A percentile compares a stretch with the other conserved stretches of the same genome.
Evolutionary conservation across 371 early-diverging fungal species (phyloP).

Genomic region (Mycotypha africana): DNA sequence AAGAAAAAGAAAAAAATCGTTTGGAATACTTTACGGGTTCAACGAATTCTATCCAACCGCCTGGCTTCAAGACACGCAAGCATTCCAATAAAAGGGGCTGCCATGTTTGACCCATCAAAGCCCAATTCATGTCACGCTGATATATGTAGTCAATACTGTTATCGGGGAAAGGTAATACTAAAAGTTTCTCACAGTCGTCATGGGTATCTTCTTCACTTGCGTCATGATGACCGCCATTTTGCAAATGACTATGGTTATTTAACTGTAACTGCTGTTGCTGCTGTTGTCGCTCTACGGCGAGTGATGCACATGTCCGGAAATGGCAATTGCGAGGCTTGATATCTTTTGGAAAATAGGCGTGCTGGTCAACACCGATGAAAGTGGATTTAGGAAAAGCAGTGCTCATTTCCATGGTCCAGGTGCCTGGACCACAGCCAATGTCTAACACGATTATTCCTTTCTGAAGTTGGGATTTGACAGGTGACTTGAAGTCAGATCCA

Average conservation of each 20-base stretch:
- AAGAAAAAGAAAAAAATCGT: no score
- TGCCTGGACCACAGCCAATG: conserved; percentile 42
- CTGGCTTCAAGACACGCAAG: conserved; percentile 36
- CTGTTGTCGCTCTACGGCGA: conserved; percentile 9
- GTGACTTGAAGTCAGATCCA: conserved; percentile 32
- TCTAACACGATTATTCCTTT: conserved; percentile 37
- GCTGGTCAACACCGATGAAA: conserved; percentile 37
- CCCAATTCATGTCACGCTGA: conserved; percentile 41
- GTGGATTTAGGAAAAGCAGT: conserved; percentile 33
- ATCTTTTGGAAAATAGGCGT: conserved; percentile 23
- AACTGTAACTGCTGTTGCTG: no score
- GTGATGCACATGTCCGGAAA: conserved; percentile 23
- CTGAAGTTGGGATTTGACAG: conserved; percentile 26
- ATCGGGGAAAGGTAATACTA: conserved; percentile 35
- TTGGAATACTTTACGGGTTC: conserved; percentile 38
- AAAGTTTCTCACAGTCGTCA: no score
- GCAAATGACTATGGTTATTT: no score
- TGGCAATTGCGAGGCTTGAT: conserved; percentile 44
- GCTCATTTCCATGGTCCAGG: conserved; percentile 47
- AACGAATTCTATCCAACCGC: conserved; percentile 42
- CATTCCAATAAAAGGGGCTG: conserved; percentile 29
- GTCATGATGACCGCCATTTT: background rate
- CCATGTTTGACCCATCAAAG: conserved; percentile 24
- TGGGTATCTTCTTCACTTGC: no score
- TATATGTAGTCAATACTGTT: conserved; percentile 42